A percentile compares a stretch with the other conserved stretches of the same genome.
Conservation (phyloP, 2,329 filamentous ascomycete genomes). For the Lasiodiplodia sp. region DNA sequence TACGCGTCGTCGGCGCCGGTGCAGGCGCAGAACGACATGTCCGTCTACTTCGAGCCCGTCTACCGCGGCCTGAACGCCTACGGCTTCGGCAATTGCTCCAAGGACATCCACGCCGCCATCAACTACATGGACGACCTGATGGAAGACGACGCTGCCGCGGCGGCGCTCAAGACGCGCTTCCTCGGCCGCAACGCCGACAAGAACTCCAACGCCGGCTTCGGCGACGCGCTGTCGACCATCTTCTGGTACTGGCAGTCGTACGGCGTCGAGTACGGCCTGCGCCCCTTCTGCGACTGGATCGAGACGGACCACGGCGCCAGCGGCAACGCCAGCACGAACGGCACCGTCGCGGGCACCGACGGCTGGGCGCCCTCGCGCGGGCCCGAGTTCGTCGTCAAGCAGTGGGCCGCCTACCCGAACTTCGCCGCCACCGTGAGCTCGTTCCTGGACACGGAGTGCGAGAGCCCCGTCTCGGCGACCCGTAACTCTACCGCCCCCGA, state of each 20-base stretch:
- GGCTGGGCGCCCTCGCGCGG: conserved; percentile 53
- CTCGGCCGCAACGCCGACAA: conserved; percentile 55
- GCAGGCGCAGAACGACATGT: conserved; percentile 58
- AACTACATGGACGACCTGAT: conserved; percentile 58
- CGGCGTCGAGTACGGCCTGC: conserved; percentile 52
- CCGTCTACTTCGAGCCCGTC: conserved; percentile 59
- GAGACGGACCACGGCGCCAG: conserved; percentile 50
- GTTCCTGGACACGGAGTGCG: conserved; percentile 15
- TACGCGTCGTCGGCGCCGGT: conserved; percentile 51
- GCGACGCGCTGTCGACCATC: conserved; percentile 50
- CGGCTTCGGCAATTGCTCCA: conserved; percentile 56
- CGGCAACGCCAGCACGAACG: conserved; percentile 33
- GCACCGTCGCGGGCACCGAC: conserved; percentile 42
- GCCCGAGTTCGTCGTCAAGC: conserved; percentile 49
- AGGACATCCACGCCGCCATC: conserved; percentile 58
- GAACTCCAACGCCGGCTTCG: conserved; percentile 58
- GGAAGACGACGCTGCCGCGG: conserved; percentile 31
- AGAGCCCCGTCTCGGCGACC: conserved; percentile 36
- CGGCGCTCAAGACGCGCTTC: conserved; percentile 56
- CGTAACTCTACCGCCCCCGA: not conserved
- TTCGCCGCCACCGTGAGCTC: conserved; percentile 36
- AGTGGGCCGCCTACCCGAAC: conserved; percentile 44
- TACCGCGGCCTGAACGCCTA: conserved; percentile 54
- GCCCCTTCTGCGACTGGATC: conserved; percentile 56
- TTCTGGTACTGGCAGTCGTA: conserved; percentile 55